phyloP scores from a whole-genome alignment of 768 basidiomycete species.

The Pleurotus pulmonarius region DNA sequence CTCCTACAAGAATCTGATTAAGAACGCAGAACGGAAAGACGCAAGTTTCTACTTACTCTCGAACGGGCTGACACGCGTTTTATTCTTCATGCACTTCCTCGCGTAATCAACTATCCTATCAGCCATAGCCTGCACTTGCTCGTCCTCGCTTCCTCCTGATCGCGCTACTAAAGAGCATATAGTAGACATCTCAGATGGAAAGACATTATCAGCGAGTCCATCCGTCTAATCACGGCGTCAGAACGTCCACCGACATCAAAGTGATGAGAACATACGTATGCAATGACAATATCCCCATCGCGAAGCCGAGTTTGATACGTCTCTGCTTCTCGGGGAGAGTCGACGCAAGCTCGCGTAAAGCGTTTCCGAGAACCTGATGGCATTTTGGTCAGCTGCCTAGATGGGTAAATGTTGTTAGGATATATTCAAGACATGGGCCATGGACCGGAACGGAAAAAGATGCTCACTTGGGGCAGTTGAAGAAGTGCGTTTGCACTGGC shows the following conservation, averaged over 20 bases:
- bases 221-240: slow-evolving; percentile 36
- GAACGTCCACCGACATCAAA: slow-evolving; percentile 21
- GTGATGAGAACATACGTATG: slow-evolving; percentile 31
- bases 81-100: slow-evolving; percentile 64
- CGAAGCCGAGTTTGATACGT: slow-evolving; percentile 38
- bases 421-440: background rate
- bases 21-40: background rate
- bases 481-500: slow-evolving; percentile 47
- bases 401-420: slow-evolving; percentile 10
- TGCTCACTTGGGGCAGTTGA: slow-evolving; percentile 51
- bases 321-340: slow-evolving; percentile 46
- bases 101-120: slow-evolving; percentile 72
- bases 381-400: slow-evolving; percentile 51
- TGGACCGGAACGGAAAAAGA: slow-evolving; percentile 8
- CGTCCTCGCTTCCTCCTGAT: slow-evolving; percentile 49
- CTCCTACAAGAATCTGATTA: slow-evolving; percentile 30
- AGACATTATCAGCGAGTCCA: slow-evolving; percentile 59
- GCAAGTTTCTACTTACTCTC: slow-evolving; percentile 44
- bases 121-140: slow-evolving; percentile 67
- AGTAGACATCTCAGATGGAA: slow-evolving; percentile 62
- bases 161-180: slow-evolving; percentile 68
- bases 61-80: slow-evolving; percentile 66
- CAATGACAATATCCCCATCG: slow-evolving; percentile 51
- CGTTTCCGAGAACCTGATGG: slow-evolving; percentile 38
- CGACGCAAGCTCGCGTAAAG: slow-evolving; percentile 49